Evolutionary conservation across 2,329 filamentous ascomycete species (phyloP).

Genomic region (Myriangium duriaei): DNA sequence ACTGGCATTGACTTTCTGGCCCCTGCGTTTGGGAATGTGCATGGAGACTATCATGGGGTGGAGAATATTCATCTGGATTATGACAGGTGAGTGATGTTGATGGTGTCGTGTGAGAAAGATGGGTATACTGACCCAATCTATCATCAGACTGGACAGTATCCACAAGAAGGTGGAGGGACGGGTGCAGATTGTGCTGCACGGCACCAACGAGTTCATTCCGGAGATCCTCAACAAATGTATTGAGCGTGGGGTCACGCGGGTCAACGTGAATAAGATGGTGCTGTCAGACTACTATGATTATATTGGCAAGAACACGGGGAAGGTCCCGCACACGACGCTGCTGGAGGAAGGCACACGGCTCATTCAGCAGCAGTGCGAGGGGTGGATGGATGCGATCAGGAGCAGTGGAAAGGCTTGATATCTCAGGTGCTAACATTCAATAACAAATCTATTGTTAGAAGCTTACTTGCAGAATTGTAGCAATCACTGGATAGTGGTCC

Average conservation of each 20-base stretch:
- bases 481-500: too few relatives aligned
- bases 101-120: not conserved
- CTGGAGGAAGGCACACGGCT: slow-evolving; percentile 42
- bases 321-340: slow-evolving; percentile 39
- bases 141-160: slow-evolving; percentile 31
- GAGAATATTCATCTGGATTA: slow-evolving; percentile 50
- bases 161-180: slow-evolving; percentile 35
- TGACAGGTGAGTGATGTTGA: slow-evolving; percentile 28
- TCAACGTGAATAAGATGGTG: slow-evolving; percentile 49
- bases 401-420: slow-evolving; percentile 27
- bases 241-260: slow-evolving; percentile 41
- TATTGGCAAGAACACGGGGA: slow-evolving; percentile 37
- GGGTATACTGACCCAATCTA: not conserved
- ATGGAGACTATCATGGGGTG: slow-evolving; percentile 61
- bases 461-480: too few relatives aligned
- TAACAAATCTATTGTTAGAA: too few relatives aligned
- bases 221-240: slow-evolving; percentile 45
- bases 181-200: slow-evolving; percentile 45
- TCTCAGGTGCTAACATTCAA: too few relatives aligned
- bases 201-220: slow-evolving; percentile 44
- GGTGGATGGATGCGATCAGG: slow-evolving; percentile 41
- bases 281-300: slow-evolving; percentile 36
- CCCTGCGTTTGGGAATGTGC: slow-evolving; percentile 64
- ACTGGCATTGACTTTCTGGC: slow-evolving; percentile 64
- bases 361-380: slow-evolving; percentile 45